These are phyloP conservation scores for Pulveroboletus sp. DNA, from an alignment of 768 basidiomycete genomes.

Conservation along the genomic window DNA sequence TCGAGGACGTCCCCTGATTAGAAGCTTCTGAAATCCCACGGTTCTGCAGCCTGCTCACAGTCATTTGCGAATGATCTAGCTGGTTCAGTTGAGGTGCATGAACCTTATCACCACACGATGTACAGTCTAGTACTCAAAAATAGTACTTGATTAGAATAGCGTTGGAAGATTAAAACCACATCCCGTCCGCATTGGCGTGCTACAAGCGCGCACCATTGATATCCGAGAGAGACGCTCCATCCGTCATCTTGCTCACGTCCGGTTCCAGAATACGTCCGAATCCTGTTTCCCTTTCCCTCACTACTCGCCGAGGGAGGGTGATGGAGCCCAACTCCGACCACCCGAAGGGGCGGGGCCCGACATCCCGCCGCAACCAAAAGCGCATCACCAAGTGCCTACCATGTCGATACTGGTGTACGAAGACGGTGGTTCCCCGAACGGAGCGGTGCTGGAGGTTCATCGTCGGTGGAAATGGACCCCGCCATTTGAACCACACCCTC, in stretches of 20 bases:
- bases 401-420: conserved; percentile 8
- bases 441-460: neutral
- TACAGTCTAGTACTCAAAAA: neutral
- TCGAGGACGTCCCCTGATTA: neutral
- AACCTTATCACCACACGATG: too few relatives aligned
- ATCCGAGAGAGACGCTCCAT: neutral
- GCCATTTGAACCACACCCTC: conserved; percentile 16
- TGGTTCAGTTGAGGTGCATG: too few relatives aligned
- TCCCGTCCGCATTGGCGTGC: neutral
- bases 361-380: conserved; percentile 12
- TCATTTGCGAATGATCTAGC: neutral
- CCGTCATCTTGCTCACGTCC: neutral
- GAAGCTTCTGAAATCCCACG: neutral
- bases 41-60: neutral
- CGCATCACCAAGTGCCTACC: neutral
- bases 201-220: neutral
- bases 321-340: conserved; percentile 7
- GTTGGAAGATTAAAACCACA: neutral
- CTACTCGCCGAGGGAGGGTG: neutral
- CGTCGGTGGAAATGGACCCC: conserved; percentile 12
- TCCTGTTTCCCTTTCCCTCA: neutral
- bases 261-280: neutral
- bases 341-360: neutral
- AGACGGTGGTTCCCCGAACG: conserved; percentile 8
- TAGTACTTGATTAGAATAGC: neutral